Base-by-base conservation (phyloP, 331 rosid genomes). In the Rosa hybrid region DNA sequence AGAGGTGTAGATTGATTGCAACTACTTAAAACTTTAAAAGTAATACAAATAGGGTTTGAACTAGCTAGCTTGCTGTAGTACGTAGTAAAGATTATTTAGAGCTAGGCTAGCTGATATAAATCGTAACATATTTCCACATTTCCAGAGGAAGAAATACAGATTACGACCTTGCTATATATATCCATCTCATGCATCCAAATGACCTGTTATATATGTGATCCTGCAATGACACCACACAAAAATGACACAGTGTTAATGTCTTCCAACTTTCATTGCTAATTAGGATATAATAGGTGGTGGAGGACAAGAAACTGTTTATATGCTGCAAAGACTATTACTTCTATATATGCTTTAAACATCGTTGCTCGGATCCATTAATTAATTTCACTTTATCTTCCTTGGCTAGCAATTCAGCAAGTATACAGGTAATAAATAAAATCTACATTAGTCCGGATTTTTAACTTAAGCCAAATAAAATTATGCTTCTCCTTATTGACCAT, bases 1-100 rank as follows among this genome's bases (percentile, higher is more conserved):
- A 7, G 72, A 39, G 45, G 71, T 68, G 25, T 68, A 38, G 23
- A 38, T 38, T 16, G 23, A 68, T 20, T 4, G 49, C 14, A 38
- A 17, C 45, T 34, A 34, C 71, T 39, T 68, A 41, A 20, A 38
- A 68, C 9, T 9, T 68, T 17, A 4, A 39, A 17, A 18, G 21
- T 8, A 41, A 68, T 18, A 38, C 72, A 68, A 68, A 30, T 68
- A 68, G 49, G 49, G 27, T 18, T 72, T 49, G 46, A 72, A 49
- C 5, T 46, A 25, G 23, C 56, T 30, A 44, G 71, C 79, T 76
- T 20, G 79, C 25, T 76, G 56, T 17, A 63, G 59, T 14, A 25
- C 71, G 45, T 27, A 23, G 54, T 59, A 60, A 27, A 8, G 70
- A 76, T 76, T 76, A 76, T 76, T 76, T 60, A 76, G 63, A 50